Evolutionary conservation across 352 stramenopile species (phyloP).

Genomic region (Pythium plurisporium): DNA sequence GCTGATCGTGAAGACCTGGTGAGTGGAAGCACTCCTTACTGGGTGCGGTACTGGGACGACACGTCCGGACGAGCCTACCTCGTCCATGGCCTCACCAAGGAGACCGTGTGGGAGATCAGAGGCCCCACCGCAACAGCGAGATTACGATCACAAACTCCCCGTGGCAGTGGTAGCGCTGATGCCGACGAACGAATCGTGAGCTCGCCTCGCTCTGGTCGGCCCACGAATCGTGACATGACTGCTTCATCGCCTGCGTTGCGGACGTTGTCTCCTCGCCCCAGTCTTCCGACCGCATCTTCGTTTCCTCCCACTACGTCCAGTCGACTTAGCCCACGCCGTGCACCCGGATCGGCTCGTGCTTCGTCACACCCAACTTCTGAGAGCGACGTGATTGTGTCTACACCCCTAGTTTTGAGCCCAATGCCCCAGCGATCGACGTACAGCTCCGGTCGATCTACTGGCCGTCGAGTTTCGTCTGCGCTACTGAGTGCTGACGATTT

Average conservation of each 20-base stretch:
- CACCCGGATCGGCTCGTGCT: neutral
- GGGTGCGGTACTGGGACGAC: slow-evolving; percentile 64
- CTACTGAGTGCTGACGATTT: slow-evolving; percentile 31
- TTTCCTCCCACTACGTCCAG: slow-evolving; percentile 2
- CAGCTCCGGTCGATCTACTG: neutral
- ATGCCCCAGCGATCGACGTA: neutral
- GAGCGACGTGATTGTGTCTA: slow-evolving; percentile 33
- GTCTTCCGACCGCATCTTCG: neutral
- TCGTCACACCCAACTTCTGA: slow-evolving; percentile 28
- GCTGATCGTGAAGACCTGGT: slow-evolving; percentile 3
- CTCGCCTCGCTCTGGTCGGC: neutral
- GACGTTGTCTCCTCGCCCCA: neutral
- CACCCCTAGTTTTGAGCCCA: neutral
- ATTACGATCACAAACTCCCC: neutral
- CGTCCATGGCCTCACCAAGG: slow-evolving; percentile 60
- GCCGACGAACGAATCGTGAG: neutral
- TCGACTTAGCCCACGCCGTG: neutral
- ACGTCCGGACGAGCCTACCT: slow-evolving; percentile 48
- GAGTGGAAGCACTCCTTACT: slow-evolving; percentile 17
- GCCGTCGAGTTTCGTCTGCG: neutral
- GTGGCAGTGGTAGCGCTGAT: too few relatives aligned
- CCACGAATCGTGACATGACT: neutral
- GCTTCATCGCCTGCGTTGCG: neutral
- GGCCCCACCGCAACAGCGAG: neutral
- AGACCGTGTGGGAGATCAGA: slow-evolving; percentile 67